These are phyloP conservation scores for Bassia scoparia DNA, from an alignment of 148 eudicot species.

Conservation along the genomic window DNA sequence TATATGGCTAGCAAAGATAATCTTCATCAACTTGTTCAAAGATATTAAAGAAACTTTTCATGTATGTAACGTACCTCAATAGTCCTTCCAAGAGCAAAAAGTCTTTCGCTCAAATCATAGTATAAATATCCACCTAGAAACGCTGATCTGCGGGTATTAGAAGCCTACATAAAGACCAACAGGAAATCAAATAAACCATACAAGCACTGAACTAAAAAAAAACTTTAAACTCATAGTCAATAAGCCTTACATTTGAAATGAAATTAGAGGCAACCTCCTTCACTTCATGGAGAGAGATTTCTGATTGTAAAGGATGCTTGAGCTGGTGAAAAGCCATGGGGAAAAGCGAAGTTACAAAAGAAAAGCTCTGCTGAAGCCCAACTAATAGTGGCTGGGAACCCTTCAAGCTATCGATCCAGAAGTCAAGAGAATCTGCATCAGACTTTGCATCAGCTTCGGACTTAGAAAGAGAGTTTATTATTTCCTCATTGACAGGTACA, in stretches of 20 bases:
- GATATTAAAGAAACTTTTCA: not conserved
- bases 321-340: constrained; percentile 30
- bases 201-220: not conserved
- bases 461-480: constrained; percentile 42
- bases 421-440: constrained; percentile 42
- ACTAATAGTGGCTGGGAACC: constrained; percentile 42
- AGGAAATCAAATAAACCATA: not conserved
- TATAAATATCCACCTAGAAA: constrained; percentile 67
- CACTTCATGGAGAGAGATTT: constrained; percentile 46
- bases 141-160: constrained; percentile 42
- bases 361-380: constrained; percentile 62
- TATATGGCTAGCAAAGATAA: not conserved
- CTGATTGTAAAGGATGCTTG: constrained; percentile 28
- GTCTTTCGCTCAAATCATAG: constrained; percentile 67
- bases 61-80: constrained; percentile 50
- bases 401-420: constrained; percentile 60
- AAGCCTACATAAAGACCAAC: constrained; percentile 44
- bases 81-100: constrained; percentile 47
- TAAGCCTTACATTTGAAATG: constrained; percentile 48
- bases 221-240: not conserved
- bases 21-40: not conserved
- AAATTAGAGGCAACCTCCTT: constrained; percentile 55
- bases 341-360: constrained; percentile 34
- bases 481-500: constrained; percentile 57
- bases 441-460: constrained; percentile 46